Base-by-base conservation (phyloP, 2,329 filamentous ascomycete species). In the Leptoxyphium fumago region DNA sequence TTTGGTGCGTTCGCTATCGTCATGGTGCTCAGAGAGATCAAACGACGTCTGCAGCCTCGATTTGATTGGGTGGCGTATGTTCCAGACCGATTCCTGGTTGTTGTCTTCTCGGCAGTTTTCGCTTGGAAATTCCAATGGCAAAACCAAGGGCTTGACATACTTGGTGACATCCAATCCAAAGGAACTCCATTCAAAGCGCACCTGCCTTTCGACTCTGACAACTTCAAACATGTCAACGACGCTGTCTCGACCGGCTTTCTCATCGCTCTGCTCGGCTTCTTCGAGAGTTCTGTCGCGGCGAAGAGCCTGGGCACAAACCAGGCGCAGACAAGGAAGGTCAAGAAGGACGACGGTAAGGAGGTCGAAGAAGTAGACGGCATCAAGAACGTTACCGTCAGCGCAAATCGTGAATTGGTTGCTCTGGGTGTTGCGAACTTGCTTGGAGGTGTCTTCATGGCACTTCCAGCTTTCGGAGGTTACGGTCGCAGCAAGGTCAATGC, bases 401-500 rank as follows among this genome's bases (percentile, higher is more conserved):
- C 91, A 1, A 98, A 98, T 60, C 75, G 91, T 40, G 91, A 98
- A 61, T 78, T 98, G 51, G 84, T 96, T 42, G 89, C 91, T 0
- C 71, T 98, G 1, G 91, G 91, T 1, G 74, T 85, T 6, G 87
- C 89, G 10, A 98, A 98, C 62, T 68, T 96, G n/a, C 67, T 94
- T 2, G 88, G 88, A 8, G 84, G 86, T 2, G 83, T 87, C 57
- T 96, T 96, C 65, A 87, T 89, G 79, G 80, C 85, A 15, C 71
- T 98, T 17, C 91, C 91, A 6, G 84, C 86, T 0, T 98, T 98
- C 69, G 91, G 91, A 14, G 91, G 91, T 8, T 98, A 98, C 59
- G 91, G 88, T 9, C 74, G 91, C 59, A 95, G 87, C 64, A 96
- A 96, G 63, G 83, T 98, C 52, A 96, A 95, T 66, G 81, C 81